Evolutionary conservation across 2,329 filamentous ascomycete species (phyloP).

Genomic region (Raffaelea ambrosiae): DNA sequence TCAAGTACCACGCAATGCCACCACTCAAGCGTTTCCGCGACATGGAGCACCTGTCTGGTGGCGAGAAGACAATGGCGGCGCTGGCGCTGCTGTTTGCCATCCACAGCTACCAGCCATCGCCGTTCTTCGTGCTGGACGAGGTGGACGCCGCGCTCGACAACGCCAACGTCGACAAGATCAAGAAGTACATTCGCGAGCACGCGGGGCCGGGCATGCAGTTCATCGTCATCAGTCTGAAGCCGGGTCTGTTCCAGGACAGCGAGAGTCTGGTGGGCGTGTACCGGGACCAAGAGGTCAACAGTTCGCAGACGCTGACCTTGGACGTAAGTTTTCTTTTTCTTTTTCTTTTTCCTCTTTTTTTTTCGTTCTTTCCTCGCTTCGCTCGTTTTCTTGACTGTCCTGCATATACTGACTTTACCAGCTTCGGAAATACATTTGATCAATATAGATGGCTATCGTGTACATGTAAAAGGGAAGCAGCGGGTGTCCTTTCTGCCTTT

Average conservation of each 20-base stretch:
- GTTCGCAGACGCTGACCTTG: conserved; percentile 80
- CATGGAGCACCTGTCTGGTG: conserved; percentile 96
- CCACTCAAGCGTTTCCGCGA: conserved; percentile 96
- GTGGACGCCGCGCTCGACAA: conserved; percentile 98
- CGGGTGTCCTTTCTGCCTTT: background rate
- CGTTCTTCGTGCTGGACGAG: conserved; percentile 97
- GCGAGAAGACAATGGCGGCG: conserved; percentile 98
- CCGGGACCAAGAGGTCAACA: conserved; percentile 89
- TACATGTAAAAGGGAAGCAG: background rate
- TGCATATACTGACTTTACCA: conserved; percentile 1
- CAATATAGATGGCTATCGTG: background rate
- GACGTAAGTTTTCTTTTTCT: conserved; percentile 61
- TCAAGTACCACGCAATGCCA: conserved; percentile 99
- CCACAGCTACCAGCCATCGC: conserved; percentile 88
- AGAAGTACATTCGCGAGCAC: conserved; percentile 91
- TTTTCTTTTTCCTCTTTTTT: background rate
- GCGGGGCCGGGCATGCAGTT: conserved; percentile 98
- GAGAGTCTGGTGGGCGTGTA: conserved; percentile 95
- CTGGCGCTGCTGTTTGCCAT: conserved; percentile 94
- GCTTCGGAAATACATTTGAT: conserved; percentile 9
- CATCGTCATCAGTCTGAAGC: conserved; percentile 95
- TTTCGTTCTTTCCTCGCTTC: background rate
- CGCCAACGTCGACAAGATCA: conserved; percentile 91
- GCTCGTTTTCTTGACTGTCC: background rate
- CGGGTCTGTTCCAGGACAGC: conserved; percentile 90